These are phyloP conservation scores for Trichocladium antarcticum DNA, from an alignment of 495 filamentous ascomycete species.

Conservation along the genomic window DNA sequence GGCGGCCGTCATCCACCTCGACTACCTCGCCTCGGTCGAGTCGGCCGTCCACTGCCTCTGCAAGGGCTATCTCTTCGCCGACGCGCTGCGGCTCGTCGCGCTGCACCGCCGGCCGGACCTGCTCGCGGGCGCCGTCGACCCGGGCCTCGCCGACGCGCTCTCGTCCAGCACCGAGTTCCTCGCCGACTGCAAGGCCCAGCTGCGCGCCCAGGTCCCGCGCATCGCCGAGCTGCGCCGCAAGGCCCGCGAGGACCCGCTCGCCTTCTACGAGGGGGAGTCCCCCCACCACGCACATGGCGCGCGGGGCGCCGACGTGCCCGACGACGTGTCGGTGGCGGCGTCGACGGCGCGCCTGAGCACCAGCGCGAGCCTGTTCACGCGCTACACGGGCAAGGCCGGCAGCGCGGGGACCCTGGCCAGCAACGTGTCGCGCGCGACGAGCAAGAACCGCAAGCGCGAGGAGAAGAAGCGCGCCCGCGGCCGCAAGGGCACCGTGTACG, in stretches of 20 bases:
- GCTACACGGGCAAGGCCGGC: conserved; percentile 63
- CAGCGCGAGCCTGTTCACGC: conserved; percentile 71
- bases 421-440: conserved; percentile 58
- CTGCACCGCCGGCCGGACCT: conserved; percentile 36
- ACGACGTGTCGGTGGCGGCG: conserved; percentile 83
- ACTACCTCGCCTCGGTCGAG: conserved; percentile 63
- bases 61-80: conserved; percentile 71
- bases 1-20: conserved; percentile 67
- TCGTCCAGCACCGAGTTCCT: conserved; percentile 75
- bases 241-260: conserved; percentile 69
- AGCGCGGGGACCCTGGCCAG: conserved; percentile 56
- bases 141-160: conserved; percentile 64
- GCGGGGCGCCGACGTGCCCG: conserved; percentile 58
- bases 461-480: conserved; percentile 91
- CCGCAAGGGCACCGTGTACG: conserved; percentile 92
- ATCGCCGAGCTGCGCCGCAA: conserved; percentile 69
- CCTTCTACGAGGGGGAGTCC: conserved; percentile 62
- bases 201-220: conserved; percentile 72
- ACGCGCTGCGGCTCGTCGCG: conserved; percentile 61
- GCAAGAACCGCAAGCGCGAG: conserved; percentile 71
- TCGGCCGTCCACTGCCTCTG: conserved; percentile 61
- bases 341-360: conserved; percentile 73
- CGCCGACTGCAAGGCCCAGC: conserved; percentile 78
- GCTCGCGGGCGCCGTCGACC: conserved; percentile 50
- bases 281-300: conserved; percentile 22